Conservation (phyloP, 257 asterid species). For the Petunia secreta region DNA sequence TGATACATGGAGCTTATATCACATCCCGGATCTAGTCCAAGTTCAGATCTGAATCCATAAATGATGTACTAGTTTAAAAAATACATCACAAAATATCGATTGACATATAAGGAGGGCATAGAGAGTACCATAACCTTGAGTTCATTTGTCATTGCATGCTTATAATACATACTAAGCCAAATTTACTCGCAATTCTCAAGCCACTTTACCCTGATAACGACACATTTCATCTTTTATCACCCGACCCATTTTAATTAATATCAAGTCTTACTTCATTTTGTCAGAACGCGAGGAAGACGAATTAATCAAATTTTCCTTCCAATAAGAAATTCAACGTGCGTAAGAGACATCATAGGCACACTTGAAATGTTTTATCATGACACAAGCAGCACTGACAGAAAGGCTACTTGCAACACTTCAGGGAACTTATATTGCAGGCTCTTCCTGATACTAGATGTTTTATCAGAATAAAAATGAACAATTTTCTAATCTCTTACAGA, state of each 20-base stretch:
- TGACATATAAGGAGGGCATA: conserved; percentile 2
- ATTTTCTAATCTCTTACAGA: not conserved
- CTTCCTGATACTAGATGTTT: not conserved
- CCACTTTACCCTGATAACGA: not conserved
- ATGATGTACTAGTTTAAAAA: not conserved
- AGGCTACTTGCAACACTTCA: conserved; percentile 2
- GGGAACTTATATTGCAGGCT: not conserved
- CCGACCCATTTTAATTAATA: conserved; percentile 1
- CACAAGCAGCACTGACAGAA: not conserved
- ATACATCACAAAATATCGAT: not conserved
- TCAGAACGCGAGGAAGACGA: conserved; percentile 12
- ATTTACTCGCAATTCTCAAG: not conserved
- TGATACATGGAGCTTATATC: conserved; percentile 80
- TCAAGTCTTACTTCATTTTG: not conserved
- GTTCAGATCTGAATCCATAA: conserved; percentile 79
- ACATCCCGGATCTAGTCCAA: conserved; percentile 78
- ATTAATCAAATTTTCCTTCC: not conserved
- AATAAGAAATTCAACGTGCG: not conserved
- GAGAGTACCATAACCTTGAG: conserved; percentile 9
- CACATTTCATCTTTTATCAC: not conserved
- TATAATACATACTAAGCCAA: conserved; percentile 9
- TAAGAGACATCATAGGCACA: not conserved
- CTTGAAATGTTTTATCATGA: not conserved
- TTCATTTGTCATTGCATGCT: not conserved
- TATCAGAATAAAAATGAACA: not conserved